Base-by-base conservation (phyloP, 2,329 filamentous ascomycete genomes). In the Epichloe hybrida region DNA sequence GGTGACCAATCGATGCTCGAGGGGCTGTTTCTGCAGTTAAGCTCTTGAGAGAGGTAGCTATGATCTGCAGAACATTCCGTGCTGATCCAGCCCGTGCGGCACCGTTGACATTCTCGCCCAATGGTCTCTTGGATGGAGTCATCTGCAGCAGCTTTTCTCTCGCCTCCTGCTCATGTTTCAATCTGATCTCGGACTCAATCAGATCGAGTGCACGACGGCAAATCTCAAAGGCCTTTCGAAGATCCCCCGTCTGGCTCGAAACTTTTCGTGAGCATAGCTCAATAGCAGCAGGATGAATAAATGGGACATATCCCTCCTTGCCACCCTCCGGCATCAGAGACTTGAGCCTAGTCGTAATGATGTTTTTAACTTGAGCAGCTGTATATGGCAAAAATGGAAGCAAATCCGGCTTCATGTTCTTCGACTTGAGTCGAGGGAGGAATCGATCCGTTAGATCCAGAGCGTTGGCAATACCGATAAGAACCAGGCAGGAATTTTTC, bases 311-410 rank as follows among this genome's bases (percentile, higher is more conserved):
- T 53, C 77, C 76, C 37, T 77, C 68, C 47, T 72, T 74, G 40
- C 73, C 74, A 12, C 39, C 50, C 15, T 69, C 66, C 0, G 84
- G 77, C 43, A 89, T 72, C 12, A 95, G 72, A 7, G 82, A 84
- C 64, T 82, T 86, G 45, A 98, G 81, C 52, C 91, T 88, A 8
- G 81, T 81, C 2, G 81, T 90, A 59, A 98, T 86, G 57, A 98
- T 89, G 41, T 79, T 80, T 55, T 88, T 88, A 62, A 98, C 89
- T 61, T 98, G 91, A 5, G 77, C 68, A 5, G 88, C 88, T 2
- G 83, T 90, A 69, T 98, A 98, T 1, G 93, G 93, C 56, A 96
- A 98, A 97, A 98, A 97, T 0, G 91, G 87, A 2, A 98, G 78
- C 3, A 97, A 77, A 46, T 86, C 81, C 2, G 93, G 93, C 69